Conservation (phyloP, 306 rosid genomes). For the Ormosia emarginata region DNA sequence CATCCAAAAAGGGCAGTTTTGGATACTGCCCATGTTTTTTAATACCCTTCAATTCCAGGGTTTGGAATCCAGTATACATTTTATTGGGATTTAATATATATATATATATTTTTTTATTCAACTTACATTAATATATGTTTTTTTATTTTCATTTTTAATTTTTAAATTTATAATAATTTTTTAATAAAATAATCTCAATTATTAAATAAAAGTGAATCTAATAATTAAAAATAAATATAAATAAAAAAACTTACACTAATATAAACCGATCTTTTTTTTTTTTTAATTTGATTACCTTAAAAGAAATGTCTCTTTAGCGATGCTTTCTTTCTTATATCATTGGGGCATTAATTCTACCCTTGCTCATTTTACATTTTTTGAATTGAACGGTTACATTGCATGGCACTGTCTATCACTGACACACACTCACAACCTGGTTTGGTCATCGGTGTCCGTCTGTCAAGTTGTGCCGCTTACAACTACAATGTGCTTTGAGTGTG, state of each 20-base stretch:
- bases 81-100: conserved; percentile 9
- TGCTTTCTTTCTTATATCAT: background rate
- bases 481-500: background rate
- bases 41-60: conserved; percentile 25
- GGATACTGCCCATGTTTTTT: conserved; percentile 31
- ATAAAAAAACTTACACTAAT: too few relatives aligned
- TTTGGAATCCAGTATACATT: conserved; percentile 27
- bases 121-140: too few relatives aligned
- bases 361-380: background rate
- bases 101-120: too few relatives aligned
- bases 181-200: too few relatives aligned
- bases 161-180: too few relatives aligned
- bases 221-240: too few relatives aligned
- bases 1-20: conserved; percentile 21
- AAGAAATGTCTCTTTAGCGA: background rate
- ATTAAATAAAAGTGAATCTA: too few relatives aligned
- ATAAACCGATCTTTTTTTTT: too few relatives aligned
- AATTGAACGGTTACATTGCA: background rate
- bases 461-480: background rate
- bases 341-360: conserved; percentile 35
- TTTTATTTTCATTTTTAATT: too few relatives aligned
- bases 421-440: background rate
- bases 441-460: background rate
- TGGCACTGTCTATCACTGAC: background rate
- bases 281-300: background rate